Evolutionary conservation across 73 alveolate species (phyloP).

Genomic region (Blepharisma japonicum): DNA sequence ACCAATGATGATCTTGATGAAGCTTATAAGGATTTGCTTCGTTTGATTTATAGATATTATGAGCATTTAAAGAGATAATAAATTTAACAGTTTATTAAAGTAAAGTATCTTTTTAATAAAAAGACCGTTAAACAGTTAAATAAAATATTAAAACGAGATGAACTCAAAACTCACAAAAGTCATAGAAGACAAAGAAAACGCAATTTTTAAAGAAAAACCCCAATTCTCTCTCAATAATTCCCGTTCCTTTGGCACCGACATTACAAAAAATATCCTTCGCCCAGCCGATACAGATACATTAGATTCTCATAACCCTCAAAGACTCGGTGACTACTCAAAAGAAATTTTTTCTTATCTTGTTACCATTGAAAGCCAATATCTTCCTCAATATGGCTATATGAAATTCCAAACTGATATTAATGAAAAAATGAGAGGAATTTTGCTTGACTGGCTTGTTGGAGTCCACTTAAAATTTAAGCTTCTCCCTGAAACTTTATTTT

Average conservation of each 20-base stretch:
- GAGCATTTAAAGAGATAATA: no score
- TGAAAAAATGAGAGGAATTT: conserved; percentile 72
- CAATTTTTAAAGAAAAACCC: neutral
- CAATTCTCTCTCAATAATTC: conserved; percentile 1
- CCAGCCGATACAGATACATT: no score
- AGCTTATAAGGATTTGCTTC: conserved; percentile 34
- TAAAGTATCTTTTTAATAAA: no score
- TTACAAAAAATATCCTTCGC: neutral
- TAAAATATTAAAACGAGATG: no score
- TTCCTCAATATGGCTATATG: conserved; percentile 13
- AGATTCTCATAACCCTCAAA: no score
- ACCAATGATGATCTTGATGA: conserved; percentile 57
- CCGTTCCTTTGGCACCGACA: conserved; percentile 26
- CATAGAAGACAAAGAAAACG: neutral
- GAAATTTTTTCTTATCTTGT: no score
- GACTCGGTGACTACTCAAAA: no score
- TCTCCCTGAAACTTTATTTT: conserved; percentile 74
- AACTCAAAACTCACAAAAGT: no score
- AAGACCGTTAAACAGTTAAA: no score
- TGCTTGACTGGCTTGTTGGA: conserved; percentile 81
- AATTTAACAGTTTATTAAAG: no score
- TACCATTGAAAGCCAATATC: no score
- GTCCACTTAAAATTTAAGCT: conserved; percentile 78
- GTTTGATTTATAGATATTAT: neutral
- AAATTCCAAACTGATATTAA: conserved; percentile 73